Conservation (phyloP, 2,329 filamentous ascomycete species). For the Karstenula rhodostoma region DNA sequence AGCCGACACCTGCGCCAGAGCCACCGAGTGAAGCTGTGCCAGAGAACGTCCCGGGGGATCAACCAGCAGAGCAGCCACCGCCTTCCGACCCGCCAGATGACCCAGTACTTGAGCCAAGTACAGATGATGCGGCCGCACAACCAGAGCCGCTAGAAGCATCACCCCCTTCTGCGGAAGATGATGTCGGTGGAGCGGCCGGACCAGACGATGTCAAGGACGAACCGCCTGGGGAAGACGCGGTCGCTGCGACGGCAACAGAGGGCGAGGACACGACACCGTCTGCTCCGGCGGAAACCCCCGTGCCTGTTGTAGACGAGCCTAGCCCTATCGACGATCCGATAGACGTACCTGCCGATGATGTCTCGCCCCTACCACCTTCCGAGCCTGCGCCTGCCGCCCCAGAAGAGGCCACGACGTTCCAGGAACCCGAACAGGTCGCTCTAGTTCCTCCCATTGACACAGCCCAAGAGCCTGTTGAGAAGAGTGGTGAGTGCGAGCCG, state of each 20-base stretch:
- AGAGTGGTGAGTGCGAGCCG: constrained; percentile 50
- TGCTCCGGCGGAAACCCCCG: constrained; percentile 15
- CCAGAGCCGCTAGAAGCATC: constrained; percentile 12
- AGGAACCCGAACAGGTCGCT: constrained; percentile 23
- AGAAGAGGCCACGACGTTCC: constrained; percentile 7
- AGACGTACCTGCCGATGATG: constrained; percentile 20
- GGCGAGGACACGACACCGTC: constrained; percentile 19
- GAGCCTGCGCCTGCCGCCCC: neutral
- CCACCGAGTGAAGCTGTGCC: constrained; percentile 15
- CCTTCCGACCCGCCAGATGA: constrained; percentile 16
- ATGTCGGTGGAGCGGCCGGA: constrained; percentile 23
- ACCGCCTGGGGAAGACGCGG: constrained; percentile 24
- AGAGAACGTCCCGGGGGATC: constrained; percentile 13
- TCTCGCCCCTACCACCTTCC: constrained; percentile 6
- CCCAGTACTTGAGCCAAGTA: constrained; percentile 12
- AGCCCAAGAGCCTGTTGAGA: constrained; percentile 30
- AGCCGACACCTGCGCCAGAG: constrained; percentile 26
- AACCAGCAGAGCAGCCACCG: constrained; percentile 15
- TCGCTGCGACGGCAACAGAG: constrained; percentile 13
- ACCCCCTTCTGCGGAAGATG: constrained; percentile 19
- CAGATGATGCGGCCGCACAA: constrained; percentile 12
- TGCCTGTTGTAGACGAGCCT: constrained; percentile 9
- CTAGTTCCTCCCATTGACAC: constrained; percentile 19
- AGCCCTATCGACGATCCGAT: constrained; percentile 3
- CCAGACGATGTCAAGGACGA: constrained; percentile 38